phyloP scores from a whole-genome alignment of 441 rosid species.

The Mallotus repandus region DNA sequence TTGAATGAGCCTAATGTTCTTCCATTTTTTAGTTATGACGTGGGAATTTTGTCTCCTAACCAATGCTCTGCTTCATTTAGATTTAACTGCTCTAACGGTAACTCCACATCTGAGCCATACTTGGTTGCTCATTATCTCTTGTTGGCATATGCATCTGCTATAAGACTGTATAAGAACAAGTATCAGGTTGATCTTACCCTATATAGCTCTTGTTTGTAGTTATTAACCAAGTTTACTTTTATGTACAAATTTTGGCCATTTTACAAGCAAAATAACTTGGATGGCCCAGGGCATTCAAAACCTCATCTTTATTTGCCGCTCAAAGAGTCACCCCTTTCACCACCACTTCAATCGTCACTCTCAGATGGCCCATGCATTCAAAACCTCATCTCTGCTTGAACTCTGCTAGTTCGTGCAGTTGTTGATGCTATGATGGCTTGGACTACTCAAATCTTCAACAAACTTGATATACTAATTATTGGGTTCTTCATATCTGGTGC shows the following conservation, averaged over 20 bases:
- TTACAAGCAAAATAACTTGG: conserved; percentile 59
- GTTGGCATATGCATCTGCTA: conserved; percentile 70
- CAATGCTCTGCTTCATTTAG: conserved; percentile 52
- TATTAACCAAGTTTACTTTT: too few species aligned
- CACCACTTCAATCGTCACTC: too few species aligned
- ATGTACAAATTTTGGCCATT: too few species aligned
- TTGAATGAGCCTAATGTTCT: too few species aligned
- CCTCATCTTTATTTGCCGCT: conserved; percentile 43
- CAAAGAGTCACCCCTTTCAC: conserved; percentile 46
- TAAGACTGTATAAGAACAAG: conserved; percentile 48
- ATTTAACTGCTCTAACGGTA: conserved; percentile 47
- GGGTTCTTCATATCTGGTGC: too few species aligned
- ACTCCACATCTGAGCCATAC: conserved; percentile 71
- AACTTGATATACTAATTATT: too few species aligned
- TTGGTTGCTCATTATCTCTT: conserved; percentile 55
- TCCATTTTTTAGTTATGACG: too few species aligned
- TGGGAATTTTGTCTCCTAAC: conserved; percentile 44
- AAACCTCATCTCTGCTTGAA: too few species aligned
- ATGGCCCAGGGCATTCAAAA: conserved; percentile 46
- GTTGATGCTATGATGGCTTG: too few species aligned
- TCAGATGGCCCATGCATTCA: too few species aligned
- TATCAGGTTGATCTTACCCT: conserved; percentile 30
- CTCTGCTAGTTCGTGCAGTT: too few species aligned
- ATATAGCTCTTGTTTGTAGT: neutral
- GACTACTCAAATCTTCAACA: too few species aligned